phyloP scores from a whole-genome alignment of 2,329 filamentous ascomycete species.

The Beauveria pseudobassiana region DNA sequence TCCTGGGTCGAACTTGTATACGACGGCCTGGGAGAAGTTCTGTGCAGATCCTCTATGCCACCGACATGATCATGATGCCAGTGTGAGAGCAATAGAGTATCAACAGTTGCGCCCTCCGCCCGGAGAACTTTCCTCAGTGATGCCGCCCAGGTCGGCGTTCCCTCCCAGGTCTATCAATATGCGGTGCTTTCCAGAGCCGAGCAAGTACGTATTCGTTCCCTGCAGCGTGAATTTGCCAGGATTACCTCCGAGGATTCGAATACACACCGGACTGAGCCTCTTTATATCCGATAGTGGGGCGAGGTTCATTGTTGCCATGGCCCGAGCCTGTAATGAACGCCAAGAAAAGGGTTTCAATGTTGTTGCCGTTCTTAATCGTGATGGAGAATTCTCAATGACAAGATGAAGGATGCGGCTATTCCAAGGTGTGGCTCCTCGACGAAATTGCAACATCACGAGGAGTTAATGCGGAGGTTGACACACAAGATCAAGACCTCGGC shows the following conservation, averaged over 20 bases:
- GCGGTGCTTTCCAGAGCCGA: conserved; percentile 66
- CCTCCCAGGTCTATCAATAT: conserved; percentile 84
- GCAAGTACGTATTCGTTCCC: conserved; percentile 90
- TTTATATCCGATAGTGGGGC: conserved; percentile 64
- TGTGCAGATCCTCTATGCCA: conserved; percentile 63
- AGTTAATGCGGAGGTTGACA: neutral
- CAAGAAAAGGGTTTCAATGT: neutral
- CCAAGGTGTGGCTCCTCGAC: neutral
- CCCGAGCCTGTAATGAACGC: neutral
- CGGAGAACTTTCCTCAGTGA: conserved; percentile 57
- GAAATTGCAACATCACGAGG: neutral
- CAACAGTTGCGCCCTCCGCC: conserved; percentile 60
- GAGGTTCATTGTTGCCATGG: conserved; percentile 31
- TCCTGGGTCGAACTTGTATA: conserved; percentile 60
- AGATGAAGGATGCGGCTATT: neutral
- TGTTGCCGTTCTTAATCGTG: neutral
- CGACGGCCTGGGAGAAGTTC: conserved; percentile 49
- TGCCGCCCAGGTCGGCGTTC: conserved; percentile 63
- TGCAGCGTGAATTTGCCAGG: conserved; percentile 72
- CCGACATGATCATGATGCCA: conserved; percentile 86
- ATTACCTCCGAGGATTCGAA: conserved; percentile 84
- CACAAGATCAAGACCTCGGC: neutral
- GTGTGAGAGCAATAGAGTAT: conserved; percentile 73
- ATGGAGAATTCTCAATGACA: neutral
- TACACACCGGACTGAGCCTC: conserved; percentile 67